Conservation (phyloP, 805 yeast species). For the Priceomyces haplophilus region DNA sequence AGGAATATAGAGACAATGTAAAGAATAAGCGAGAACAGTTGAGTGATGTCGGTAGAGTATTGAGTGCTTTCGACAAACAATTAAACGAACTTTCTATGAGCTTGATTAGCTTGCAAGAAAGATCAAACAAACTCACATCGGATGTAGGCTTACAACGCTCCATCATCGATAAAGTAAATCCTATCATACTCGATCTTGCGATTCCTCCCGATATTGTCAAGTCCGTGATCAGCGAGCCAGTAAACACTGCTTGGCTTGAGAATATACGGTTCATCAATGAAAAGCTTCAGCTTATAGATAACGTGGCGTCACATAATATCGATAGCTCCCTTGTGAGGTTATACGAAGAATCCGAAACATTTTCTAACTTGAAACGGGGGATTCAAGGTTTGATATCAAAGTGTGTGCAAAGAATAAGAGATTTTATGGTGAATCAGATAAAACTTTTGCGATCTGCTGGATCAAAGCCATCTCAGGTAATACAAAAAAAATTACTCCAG, state of each 20-base stretch:
- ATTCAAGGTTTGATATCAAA: slow-evolving; percentile 55
- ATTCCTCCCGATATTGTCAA: slow-evolving; percentile 70
- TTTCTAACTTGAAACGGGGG: slow-evolving; percentile 30
- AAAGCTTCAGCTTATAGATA: slow-evolving; percentile 51
- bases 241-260: slow-evolving; percentile 64
- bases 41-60: slow-evolving; percentile 51
- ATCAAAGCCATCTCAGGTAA: slow-evolving; percentile 64
- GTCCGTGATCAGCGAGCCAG: slow-evolving; percentile 54
- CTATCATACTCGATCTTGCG: slow-evolving; percentile 70
- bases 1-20: slow-evolving; percentile 23
- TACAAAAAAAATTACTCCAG: slow-evolving; percentile 64
- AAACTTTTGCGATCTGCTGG: slow-evolving; percentile 59
- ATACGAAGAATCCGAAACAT: slow-evolving; percentile 24
- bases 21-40: slow-evolving; percentile 32
- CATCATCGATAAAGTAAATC: slow-evolving; percentile 51
- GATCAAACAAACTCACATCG: slow-evolving; percentile 29
- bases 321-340: slow-evolving; percentile 6
- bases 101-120: slow-evolving; percentile 30
- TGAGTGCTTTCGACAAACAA: slow-evolving; percentile 56
- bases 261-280: slow-evolving; percentile 57
- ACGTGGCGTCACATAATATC: slow-evolving; percentile 7
- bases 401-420: slow-evolving; percentile 73
- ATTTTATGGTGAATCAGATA: slow-evolving; percentile 61
- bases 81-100: slow-evolving; percentile 31
- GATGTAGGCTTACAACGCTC: slow-evolving; percentile 26